phyloP scores from a whole-genome alignment of 2,329 filamentous ascomycete genomes.

The Aspergillus alliaceus region DNA sequence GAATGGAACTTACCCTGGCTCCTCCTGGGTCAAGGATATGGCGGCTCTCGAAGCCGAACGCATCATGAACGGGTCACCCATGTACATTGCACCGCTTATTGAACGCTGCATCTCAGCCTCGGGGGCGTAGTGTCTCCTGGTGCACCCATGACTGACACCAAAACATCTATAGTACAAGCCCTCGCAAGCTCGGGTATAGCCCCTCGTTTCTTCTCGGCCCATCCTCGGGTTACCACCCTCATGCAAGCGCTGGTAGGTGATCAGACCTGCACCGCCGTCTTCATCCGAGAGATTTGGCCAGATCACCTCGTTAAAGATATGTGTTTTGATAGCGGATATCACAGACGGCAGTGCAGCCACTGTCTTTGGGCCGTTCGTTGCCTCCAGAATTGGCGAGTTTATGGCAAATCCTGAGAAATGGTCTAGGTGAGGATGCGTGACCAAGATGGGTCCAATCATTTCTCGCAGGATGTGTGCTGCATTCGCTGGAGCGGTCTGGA shows the following conservation, averaged over 20 bases:
- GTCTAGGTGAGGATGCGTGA: constrained; percentile 96
- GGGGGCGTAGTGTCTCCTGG: constrained; percentile 60
- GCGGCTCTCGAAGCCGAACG: background rate
- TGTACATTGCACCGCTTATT: background rate
- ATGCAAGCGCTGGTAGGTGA: constrained; percentile 84
- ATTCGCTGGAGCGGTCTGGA: constrained; percentile 69
- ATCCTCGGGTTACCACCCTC: constrained; percentile 85
- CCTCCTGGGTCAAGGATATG: background rate
- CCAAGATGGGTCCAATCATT: constrained; percentile 82
- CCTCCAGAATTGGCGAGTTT: constrained; percentile 84
- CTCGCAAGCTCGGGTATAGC: constrained; percentile 86
- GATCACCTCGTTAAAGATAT: constrained; percentile 97
- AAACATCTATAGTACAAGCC: constrained; percentile 86
- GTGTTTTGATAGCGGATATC: constrained; percentile 86
- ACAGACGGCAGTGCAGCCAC: constrained; percentile 83
- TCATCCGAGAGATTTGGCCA: constrained; percentile 98
- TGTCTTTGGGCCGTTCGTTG: constrained; percentile 74
- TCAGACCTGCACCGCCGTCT: constrained; percentile 86
- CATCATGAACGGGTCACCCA: constrained; percentile 13
- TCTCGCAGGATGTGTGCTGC: constrained; percentile 75
- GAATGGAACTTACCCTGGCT: constrained; percentile 25
- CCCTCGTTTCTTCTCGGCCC: constrained; percentile 74
- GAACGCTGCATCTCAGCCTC: constrained; percentile 30
- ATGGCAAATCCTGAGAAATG: constrained; percentile 90
- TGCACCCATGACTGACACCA: constrained; percentile 88